Base-by-base conservation (phyloP, 805 yeast species). In the Wickerhamiella lipophila region DNA sequence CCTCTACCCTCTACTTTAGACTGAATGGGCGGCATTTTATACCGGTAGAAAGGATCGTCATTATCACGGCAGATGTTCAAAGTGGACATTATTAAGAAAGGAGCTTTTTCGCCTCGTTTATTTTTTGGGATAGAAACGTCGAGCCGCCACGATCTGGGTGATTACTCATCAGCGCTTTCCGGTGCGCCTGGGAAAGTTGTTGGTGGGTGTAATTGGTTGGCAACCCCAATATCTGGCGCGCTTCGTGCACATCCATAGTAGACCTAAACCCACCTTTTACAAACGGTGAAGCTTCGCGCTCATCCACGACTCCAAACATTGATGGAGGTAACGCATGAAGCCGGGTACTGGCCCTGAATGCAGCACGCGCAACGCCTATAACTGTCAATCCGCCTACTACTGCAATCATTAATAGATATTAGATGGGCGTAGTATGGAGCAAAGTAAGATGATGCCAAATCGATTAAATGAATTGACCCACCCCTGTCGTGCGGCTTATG, bases 1-100 rank as follows among this genome's bases (percentile, higher is more conserved):
- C 98, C 98, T 66, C 95, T 78, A 68, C 98, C 98, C 72, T 92
- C 97, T 56, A 85, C 85, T 75, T 92, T 92, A 58, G 96, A 84
- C 70, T 84, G 94, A 68, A 92, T 81, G 39, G 94, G 83, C 64
- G 98, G 98, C 98, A 92, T 92, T 73, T 92, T 92, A 70, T 92
- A 92, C 73, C 98, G 95, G 79, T 92, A 92, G 68, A 92, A 92
- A 41, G 96, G 96, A 72, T 92, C 98, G 62, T 83, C 79, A 73
- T 89, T 92, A 63, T 87, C 96, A 74, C 98, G 87, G 68, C 95
- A 81, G 61, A 92, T 89, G 68, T 92, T 89, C 64, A 89, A 81
- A 58, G 79, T 72, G 49, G 95, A 35, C 50, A 48, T 48, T 25
- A 19, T 40, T 40, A 19, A 40, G 43, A 19, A 21, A 40, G 43